Conservation (phyloP, 768 basidiomycete genomes). For the Suillus fuscotomentosus region DNA sequence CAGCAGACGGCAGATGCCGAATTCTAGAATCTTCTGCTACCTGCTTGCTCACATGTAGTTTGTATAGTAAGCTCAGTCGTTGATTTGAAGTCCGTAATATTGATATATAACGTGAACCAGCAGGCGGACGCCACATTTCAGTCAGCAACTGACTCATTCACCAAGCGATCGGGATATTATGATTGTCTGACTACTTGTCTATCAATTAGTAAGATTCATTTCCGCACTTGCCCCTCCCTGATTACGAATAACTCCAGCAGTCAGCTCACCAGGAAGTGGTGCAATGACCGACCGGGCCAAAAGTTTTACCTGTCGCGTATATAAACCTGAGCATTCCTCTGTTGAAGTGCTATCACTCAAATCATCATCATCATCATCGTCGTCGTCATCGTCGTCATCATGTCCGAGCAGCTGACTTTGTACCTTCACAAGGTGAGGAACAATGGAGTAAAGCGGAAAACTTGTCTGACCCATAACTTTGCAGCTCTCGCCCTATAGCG, state of each 20-base stretch:
- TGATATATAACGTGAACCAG: background rate
- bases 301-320: background rate
- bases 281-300: background rate
- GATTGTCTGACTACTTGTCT: background rate
- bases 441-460: background rate
- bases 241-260: background rate
- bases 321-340: background rate
- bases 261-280: background rate
- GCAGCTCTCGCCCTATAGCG: slow-evolving; percentile 55
- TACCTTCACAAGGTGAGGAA: slow-evolving; percentile 41
- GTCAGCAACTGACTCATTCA: background rate
- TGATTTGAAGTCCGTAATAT: background rate
- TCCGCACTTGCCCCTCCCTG: background rate
- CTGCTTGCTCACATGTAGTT: background rate
- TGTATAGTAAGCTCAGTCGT: background rate
- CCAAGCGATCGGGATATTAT: background rate
- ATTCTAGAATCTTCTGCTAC: background rate
- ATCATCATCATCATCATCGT: background rate
- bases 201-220: background rate
- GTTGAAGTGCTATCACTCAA: background rate
- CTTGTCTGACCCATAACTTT: background rate
- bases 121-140: background rate
- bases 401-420: slow-evolving; percentile 36
- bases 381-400: background rate
- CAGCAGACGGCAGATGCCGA: too few species aligned